Percentiles rank a stretch among this genome's conserved stretches.
Conservation (phyloP, 495 filamentous ascomycete genomes). For the Hyphodiscus hymeniophilus region DNA sequence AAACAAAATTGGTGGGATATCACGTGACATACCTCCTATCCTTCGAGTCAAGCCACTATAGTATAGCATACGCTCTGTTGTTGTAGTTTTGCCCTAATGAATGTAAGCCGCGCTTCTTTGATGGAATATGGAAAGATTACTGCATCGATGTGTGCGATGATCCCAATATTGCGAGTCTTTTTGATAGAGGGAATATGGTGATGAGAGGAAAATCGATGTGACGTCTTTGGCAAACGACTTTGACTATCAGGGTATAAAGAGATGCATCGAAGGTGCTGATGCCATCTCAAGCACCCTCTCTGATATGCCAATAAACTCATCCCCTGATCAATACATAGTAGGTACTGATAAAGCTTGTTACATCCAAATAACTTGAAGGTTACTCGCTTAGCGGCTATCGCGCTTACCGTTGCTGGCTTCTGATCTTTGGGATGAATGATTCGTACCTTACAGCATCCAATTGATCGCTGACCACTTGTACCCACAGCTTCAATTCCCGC, state of each 20-base stretch:
- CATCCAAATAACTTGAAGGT: neutral
- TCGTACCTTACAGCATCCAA: neutral
- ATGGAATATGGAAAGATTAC: constrained; percentile 34
- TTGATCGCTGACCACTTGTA: constrained; percentile 1
- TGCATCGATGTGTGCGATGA: constrained; percentile 98
- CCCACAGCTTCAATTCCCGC: neutral
- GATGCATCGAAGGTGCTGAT: constrained; percentile 7
- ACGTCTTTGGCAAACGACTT: neutral
- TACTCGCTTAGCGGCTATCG: constrained; percentile 11
- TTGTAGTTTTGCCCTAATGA: constrained; percentile 88
- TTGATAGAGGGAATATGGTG: constrained; percentile 25
- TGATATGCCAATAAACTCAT: constrained; percentile 18
- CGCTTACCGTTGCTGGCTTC: constrained; percentile 9
- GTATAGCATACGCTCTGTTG: constrained; percentile 98
- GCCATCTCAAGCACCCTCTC: constrained; percentile 17
- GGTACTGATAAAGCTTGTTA: neutral
- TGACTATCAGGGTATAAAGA: neutral
- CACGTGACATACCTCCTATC: constrained; percentile 58
- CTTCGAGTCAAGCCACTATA: constrained; percentile 85
- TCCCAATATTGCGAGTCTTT: constrained; percentile 87
- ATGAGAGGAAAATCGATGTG: constrained; percentile 3
- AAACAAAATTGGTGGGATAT: constrained; percentile 1
- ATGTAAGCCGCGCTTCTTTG: constrained; percentile 1
- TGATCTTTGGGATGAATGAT: no score
- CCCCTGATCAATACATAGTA: neutral